Percentiles rank a stretch among this genome's conserved stretches.
Conservation (phyloP, 169 alveolate species). For the Plasmodium coatneyi region DNA sequence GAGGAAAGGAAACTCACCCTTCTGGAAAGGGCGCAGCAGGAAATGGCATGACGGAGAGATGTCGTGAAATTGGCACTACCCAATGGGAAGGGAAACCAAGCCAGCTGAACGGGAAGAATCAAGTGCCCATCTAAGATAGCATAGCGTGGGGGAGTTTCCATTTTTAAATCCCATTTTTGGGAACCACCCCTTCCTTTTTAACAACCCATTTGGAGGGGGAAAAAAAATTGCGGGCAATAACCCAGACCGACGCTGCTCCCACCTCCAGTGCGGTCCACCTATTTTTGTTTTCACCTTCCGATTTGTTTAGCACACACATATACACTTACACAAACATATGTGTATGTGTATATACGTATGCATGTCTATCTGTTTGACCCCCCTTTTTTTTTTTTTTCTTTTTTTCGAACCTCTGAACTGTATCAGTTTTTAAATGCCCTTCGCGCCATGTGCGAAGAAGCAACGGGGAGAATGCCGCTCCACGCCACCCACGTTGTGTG, state of each 20-base stretch:
- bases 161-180: background rate
- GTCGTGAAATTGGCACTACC: background rate
- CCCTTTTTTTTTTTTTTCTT: background rate
- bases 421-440: background rate
- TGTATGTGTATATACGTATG: background rate
- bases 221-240: background rate
- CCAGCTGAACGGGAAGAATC: background rate
- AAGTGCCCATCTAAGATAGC: background rate
- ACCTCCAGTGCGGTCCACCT: background rate
- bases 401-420: background rate
- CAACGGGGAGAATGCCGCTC: background rate
- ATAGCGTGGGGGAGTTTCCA: background rate
- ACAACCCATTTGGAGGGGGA: background rate
- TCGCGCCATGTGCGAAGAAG: background rate
- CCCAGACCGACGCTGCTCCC: background rate
- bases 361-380: background rate
- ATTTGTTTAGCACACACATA: background rate
- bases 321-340: background rate
- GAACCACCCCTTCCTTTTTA: background rate
- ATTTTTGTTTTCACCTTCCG: background rate
- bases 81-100: background rate
- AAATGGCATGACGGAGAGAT: background rate
- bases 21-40: slow-evolving; percentile 37
- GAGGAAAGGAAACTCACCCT: slow-evolving; percentile 35
- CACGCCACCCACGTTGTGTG: background rate